Conservation (phyloP, 495 filamentous ascomycete genomes). For the Cercophora sp. region DNA sequence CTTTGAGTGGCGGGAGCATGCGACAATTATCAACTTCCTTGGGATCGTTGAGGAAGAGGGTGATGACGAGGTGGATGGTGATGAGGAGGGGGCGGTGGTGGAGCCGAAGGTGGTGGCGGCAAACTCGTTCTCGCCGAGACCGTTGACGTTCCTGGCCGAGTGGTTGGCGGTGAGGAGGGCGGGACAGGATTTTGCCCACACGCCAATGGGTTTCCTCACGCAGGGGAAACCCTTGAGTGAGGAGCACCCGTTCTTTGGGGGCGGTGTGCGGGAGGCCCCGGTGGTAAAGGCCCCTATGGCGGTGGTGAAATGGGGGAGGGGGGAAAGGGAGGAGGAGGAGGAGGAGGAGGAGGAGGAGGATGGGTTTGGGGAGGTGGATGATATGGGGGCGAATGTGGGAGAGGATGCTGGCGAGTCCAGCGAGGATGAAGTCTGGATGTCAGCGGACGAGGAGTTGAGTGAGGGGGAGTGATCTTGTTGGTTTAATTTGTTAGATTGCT, state of each 20-base stretch:
- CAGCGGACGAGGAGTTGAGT: no score
- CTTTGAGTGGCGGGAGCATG: conserved; percentile 45
- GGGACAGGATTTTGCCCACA: conserved; percentile 50
- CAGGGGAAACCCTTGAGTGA: conserved; percentile 41
- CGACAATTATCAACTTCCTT: conserved; percentile 7
- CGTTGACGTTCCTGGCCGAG: conserved; percentile 44
- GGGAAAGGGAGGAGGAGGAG: background rate
- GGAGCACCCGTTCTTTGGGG: conserved; percentile 44
- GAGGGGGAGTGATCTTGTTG: no score
- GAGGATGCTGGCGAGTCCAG: conserved; percentile 16
- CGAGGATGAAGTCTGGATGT: no score
- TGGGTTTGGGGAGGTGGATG: conserved; percentile 13
- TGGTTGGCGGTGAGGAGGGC: conserved; percentile 47
- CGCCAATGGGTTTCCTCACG: conserved; percentile 52
- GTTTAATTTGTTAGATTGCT: no score
- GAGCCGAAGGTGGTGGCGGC: background rate
- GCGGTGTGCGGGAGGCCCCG: background rate
- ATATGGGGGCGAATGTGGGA: conserved; percentile 17
- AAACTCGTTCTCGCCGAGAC: conserved; percentile 9
- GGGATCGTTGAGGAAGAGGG: background rate
- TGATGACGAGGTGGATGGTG: background rate
- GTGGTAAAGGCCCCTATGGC: background rate
- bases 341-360: conserved; percentile 14
- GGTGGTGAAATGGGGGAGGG: background rate
- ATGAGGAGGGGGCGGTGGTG: background rate